Evolutionary conservation across 352 stramenopile genomes (phyloP).

Genomic region (Pythium dissotocum): DNA sequence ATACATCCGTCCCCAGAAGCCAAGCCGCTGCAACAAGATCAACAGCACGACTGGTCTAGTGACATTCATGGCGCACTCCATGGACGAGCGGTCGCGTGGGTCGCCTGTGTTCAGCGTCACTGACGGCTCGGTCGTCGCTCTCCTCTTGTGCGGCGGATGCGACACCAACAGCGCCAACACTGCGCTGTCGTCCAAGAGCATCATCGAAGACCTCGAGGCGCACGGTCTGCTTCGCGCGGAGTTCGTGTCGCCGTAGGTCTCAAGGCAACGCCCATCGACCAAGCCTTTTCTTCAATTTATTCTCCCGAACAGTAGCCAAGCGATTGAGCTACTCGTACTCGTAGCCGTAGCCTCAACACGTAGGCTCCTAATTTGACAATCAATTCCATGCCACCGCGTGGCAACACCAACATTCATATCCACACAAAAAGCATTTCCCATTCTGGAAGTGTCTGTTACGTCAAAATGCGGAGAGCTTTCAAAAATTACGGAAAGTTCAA

Average conservation of each 20-base stretch:
- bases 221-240: not conserved
- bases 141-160: conserved; percentile 17
- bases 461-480: not conserved
- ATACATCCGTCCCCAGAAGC: not conserved
- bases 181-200: conserved; percentile 9
- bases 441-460: not conserved
- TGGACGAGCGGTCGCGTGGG: not conserved
- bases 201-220: conserved; percentile 14
- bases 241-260: not conserved
- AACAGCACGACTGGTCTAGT: not conserved
- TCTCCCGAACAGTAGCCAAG: not conserved
- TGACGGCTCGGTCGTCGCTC: not conserved
- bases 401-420: too few relatives aligned
- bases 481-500: conserved; percentile 2
- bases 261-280: not conserved
- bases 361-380: too few relatives aligned
- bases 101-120: not conserved
- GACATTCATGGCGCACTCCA: not conserved
- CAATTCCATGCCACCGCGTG: too few relatives aligned
- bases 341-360: not conserved
- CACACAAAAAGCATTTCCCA: not conserved
- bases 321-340: not conserved
- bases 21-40: not conserved
- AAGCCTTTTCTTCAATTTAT: not conserved
- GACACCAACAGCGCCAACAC: conserved; percentile 1